Conservation (phyloP, 768 basidiomycete species). For the Termitomyces sp. region DNA sequence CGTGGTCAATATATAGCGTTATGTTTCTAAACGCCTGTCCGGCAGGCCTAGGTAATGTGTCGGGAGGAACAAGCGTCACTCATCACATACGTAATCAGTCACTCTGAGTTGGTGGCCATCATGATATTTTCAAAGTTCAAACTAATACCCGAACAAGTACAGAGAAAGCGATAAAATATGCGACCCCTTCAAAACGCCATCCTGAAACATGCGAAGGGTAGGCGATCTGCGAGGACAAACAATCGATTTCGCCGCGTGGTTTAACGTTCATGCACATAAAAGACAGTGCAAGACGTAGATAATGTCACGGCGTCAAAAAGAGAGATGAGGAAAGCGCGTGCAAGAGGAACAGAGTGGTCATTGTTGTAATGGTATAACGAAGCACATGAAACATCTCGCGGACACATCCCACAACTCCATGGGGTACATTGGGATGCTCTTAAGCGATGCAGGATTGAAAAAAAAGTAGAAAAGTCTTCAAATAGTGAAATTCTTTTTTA, state of each 20-base stretch:
- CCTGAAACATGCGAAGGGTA: slow-evolving; percentile 31
- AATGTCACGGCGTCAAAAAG: slow-evolving; percentile 37
- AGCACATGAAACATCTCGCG: background rate
- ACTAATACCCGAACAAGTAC: background rate
- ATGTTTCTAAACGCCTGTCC: background rate
- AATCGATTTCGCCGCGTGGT: slow-evolving; percentile 54
- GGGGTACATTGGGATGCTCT: too few relatives aligned
- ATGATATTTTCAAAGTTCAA: background rate
- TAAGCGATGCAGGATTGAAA: background rate
- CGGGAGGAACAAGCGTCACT: background rate
- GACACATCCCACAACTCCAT: background rate
- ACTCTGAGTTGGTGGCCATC: background rate
- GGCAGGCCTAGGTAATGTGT: background rate
- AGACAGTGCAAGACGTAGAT: slow-evolving; percentile 54
- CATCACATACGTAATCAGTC: background rate
- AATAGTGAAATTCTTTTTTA: background rate
- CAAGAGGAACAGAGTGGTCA: background rate
- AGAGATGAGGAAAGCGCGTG: background rate
- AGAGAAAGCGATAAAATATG: slow-evolving; percentile 19
- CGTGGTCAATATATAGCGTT: background rate
- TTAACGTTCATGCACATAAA: slow-evolving; percentile 57
- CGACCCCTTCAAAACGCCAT: slow-evolving; percentile 45
- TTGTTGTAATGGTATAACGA: background rate
- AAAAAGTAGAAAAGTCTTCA: background rate
- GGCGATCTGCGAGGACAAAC: slow-evolving; percentile 51